These are phyloP conservation scores for Pseudozyma pruni DNA, from an alignment of 1,284 basidiomycete genomes.

Conservation along the genomic window DNA sequence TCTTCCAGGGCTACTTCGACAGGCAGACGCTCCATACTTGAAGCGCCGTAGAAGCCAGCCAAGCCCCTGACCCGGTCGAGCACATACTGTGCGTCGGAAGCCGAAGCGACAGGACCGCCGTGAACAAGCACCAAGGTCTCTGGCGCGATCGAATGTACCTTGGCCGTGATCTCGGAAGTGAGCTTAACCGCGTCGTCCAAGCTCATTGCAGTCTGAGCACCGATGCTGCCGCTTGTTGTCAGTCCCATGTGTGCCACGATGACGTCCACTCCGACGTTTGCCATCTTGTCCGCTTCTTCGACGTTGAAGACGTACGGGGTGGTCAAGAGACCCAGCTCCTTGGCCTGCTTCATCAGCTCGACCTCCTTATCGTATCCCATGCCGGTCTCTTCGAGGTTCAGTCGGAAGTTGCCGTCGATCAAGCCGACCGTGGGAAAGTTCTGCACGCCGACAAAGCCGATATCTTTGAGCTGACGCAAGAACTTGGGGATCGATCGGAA, in stretches of 20 bases:
- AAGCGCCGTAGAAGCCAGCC: slow-evolving; percentile 49
- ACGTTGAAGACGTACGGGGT: slow-evolving; percentile 46
- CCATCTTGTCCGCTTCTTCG: slow-evolving; percentile 43
- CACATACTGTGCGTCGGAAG: slow-evolving; percentile 42
- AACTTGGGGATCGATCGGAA: slow-evolving; percentile 47
- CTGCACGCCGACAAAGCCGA: slow-evolving; percentile 46
- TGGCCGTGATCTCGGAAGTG: slow-evolving; percentile 32
- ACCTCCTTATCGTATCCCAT: slow-evolving; percentile 48
- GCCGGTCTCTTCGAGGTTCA: slow-evolving; percentile 48
- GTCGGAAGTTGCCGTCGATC: slow-evolving; percentile 47
- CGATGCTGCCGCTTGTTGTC: slow-evolving; percentile 42
- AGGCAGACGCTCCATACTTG: slow-evolving; percentile 49
- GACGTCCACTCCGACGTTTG: slow-evolving; percentile 33
- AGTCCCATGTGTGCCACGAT: slow-evolving; percentile 45
- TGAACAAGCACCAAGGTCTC: slow-evolving; percentile 43
- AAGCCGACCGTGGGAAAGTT: slow-evolving; percentile 50
- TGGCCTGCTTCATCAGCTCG: slow-evolving; percentile 36
- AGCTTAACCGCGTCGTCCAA: slow-evolving; percentile 40
- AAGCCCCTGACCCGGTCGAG: slow-evolving; percentile 35
- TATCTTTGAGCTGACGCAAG: slow-evolving; percentile 35
- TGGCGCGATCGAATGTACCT: slow-evolving; percentile 29
- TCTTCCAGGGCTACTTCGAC: slow-evolving; percentile 43
- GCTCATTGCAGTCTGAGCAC: slow-evolving; percentile 39
- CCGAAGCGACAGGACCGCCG: slow-evolving; percentile 42
- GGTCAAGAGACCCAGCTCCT: slow-evolving; percentile 34